Base-by-base conservation (phyloP, 2,329 filamentous ascomycete genomes). In the Torrubiella hemipterigena region DNA sequence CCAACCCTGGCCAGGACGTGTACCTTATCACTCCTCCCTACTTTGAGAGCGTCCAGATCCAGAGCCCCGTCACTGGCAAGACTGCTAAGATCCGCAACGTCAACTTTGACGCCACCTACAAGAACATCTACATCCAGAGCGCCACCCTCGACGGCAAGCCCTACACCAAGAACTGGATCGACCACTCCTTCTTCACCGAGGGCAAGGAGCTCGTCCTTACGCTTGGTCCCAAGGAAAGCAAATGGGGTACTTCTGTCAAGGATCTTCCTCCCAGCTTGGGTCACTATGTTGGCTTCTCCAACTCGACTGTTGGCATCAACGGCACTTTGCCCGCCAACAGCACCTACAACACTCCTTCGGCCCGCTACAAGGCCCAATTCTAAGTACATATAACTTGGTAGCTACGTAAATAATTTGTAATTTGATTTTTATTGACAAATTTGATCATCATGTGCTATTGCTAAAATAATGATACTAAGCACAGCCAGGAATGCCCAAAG, bases 11-110 rank as follows among this genome's bases (percentile, higher is more conserved):
- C 0, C 77, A 82, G 43, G 58, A 81, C 38, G 74, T 81, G 0
- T 82, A 82, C 40, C 65, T 82, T n/a, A 77, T 82, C 39, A 79
- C 59, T 1, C 70, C 78, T 0, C 78, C 79, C 0, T 83, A 72
- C 43, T 83, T 83, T 41, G 59, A 67, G 38, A 59, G 63, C 29
- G 61, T 81, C 2, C 69, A 64, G 29, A 60, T 81, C 29, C 70
- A 54, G 9, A 70, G 70, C 35, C 61, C 61, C 0, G 46, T 69
- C 11, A 81, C 73, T 0, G 68, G 71, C 3, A 73, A 71, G 32
- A 69, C 64, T 4, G 74, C 77, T 0, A 72, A 59, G 2, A 60
- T 83, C 7, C 58, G 63, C 10, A 77, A 68, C 36, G 39, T 72
- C 25, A 74, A 76, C 39, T 81, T 80, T 38, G 77, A 82, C 32